Percentiles rank a stretch among this genome's conserved stretches.
These are phyloP conservation scores for Grosmannia clavigera DNA, from an alignment of 2,329 filamentous ascomycete species.

Conservation along the genomic window DNA sequence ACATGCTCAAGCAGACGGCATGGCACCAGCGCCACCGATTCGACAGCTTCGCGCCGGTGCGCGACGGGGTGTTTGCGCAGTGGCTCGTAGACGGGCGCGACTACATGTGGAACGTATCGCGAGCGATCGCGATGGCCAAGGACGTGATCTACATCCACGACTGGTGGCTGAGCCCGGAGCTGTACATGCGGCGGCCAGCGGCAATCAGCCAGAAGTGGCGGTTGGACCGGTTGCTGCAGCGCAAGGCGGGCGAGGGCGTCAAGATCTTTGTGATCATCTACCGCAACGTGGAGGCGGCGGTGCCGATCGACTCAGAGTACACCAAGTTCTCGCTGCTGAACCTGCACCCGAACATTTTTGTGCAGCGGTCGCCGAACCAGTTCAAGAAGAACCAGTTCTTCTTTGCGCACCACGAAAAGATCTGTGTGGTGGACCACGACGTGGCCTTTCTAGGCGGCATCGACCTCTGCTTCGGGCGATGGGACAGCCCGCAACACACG, in stretches of 20 bases:
- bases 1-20: constrained; percentile 70
- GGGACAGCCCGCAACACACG: constrained; percentile 90
- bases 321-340: constrained; percentile 95
- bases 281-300: constrained; percentile 90
- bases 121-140: constrained; percentile 91
- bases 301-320: constrained; percentile 96
- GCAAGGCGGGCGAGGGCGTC: constrained; percentile 86
- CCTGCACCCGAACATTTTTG: constrained; percentile 89
- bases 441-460: constrained; percentile 92
- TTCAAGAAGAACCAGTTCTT: constrained; percentile 99
- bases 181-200: constrained; percentile 87
- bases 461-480: constrained; percentile 91
- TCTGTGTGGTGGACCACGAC: constrained; percentile 93
- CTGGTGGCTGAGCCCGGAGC: constrained; percentile 90
- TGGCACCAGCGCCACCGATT: constrained; percentile 83
- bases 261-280: constrained; percentile 98
- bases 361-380: constrained; percentile 92
- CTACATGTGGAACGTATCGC: constrained; percentile 98
- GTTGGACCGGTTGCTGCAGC: constrained; percentile 81
- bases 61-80: constrained; percentile 76
- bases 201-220: constrained; percentile 98
- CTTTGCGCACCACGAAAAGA: constrained; percentile 96
- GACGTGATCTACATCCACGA: constrained; percentile 99
- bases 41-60: constrained; percentile 83
- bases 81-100: constrained; percentile 96